Evolutionary conservation across 176 grass and related monocot genomes (phyloP).

Genomic region (Ananas comosus): DNA sequence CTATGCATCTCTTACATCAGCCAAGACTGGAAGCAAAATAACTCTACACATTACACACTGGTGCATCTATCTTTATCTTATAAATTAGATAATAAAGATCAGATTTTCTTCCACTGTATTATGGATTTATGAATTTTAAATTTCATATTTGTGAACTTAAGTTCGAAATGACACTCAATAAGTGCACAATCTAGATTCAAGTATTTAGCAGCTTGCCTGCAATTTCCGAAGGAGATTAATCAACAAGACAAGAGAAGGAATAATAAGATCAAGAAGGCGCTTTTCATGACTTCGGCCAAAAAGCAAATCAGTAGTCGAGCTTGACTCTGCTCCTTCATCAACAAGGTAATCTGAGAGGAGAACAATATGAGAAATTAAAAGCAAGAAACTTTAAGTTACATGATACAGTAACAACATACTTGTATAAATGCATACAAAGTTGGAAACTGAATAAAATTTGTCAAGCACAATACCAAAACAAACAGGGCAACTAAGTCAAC

Average conservation of each 20-base stretch:
- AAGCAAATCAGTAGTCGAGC: slow-evolving; percentile 90
- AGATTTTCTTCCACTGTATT: no score
- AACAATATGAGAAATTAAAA: slow-evolving; percentile 24
- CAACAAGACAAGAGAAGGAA: slow-evolving; percentile 87
- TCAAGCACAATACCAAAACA: no score
- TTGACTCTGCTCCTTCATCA: slow-evolving; percentile 91
- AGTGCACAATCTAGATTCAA: slow-evolving; percentile 8
- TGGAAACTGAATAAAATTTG: no score
- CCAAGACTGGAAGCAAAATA: no score
- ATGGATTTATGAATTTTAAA: no score
- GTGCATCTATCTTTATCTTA: no score
- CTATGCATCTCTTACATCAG: no score
- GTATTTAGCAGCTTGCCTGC: slow-evolving; percentile 44
- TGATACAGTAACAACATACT: background rate
- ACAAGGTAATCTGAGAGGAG: slow-evolving; percentile 81
- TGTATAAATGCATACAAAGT: background rate
- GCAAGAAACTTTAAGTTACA: background rate
- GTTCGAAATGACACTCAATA: no score
- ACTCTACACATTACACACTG: no score
- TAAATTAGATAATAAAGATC: no score
- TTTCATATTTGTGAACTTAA: no score
- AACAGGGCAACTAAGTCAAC: no score
- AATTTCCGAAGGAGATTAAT: slow-evolving; percentile 80
- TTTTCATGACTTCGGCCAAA: slow-evolving; percentile 85
- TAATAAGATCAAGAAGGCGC: slow-evolving; percentile 80